Base-by-base conservation (phyloP, 2,329 filamentous ascomycete species). In the Verticillium nonalfalfae region DNA sequence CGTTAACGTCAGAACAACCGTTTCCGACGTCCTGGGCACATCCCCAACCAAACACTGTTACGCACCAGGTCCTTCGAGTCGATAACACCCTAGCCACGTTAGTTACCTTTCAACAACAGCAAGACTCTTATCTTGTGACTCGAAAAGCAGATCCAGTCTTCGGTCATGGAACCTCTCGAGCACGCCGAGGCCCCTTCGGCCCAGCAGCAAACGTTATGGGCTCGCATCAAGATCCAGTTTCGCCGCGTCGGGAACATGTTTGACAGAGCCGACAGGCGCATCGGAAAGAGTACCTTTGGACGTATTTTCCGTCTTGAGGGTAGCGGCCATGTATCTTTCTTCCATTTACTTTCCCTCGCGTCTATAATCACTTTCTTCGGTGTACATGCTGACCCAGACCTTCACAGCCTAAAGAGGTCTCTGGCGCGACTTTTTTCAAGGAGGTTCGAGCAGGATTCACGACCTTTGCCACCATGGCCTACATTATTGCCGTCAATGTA, bases 381-480 rank as follows among this genome's bases (percentile, higher is more conserved):
- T 31, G 26, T 31, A 4, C 5, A 52, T 56, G 14, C 61, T 60
- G 36, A 61, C 61, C 56, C 18, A 21, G 0, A 7, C 15, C 33
- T 31, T 31, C 9, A 38, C 62, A 92, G 89, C 84, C 84, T 36
- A 81, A 86, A 57, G 86, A 90, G 69, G 85, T 91, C 57, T 82
- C 83, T 62, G 85, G 85, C 40, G 83, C 89, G 39, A 87, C 82
- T 63, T 93, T 94, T 73, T 86, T 91, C 65, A 89, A 86, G 26
- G 91, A 95, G 73, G 77, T 95, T 61, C 87, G 91, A 34, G 91
- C 91, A 35, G 91, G 91, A 1, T 73, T 94, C 60, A 92, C 91
- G 1, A 95, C 91, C 2, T 90, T 90, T 71, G 87, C 89, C 60
- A 90, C 89, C 3, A 92, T 93, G 90, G 89, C 90, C 14, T 94